Base-by-base conservation (phyloP, 176 grass and related monocot species). In the Carex scoparia region DNA sequence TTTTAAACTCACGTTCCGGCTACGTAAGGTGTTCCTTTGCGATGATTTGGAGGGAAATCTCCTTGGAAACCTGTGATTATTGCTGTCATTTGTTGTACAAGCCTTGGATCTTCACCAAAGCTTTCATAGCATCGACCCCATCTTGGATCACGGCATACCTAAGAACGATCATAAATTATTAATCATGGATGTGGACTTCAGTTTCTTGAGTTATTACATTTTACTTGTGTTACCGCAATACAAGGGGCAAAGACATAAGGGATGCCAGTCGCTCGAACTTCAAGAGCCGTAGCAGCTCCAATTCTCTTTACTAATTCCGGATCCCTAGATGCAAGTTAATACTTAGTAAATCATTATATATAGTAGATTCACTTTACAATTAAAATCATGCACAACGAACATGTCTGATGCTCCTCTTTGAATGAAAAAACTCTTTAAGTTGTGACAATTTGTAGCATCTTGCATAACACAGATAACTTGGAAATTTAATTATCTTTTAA, bases 51-150 rank as follows among this genome's bases (percentile, higher is more conserved):
- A 59, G 56, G 56, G 15, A 59, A 59, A 16, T 59, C 88, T 71
- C 92, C 92, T 68, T 94, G 90, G 3, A 92, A 61, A 40, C 91
- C 91, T 32, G 86, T 78, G 74, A 95, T 83, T 71, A 90, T 46
- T 54, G 87, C 69, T 13, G 93, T 87, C 90, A 92, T 95, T 10
- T 10, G 49, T 49, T 86, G 91, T n/a, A 95, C 93, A 3, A 92
- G n/a, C 19, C 2, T 69, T 0, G 68, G 83, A 82, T 92, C 73
- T 85, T 95, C 93, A 70, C 93, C 85, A 78, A 89, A 95, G 73
- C 93, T 95, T 85, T 94, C 93, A 64, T 86, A 95, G 85, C 93
- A 95, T 0, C 91, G 65, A 1, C 93, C 93, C 93, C 93, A 95
- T 16, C 93, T 86, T 12, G 90, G 90, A 83, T 95, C 90, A 33